A percentile compares a stretch with the other conserved stretches of the same genome.
Conservation (phyloP, 805 yeast species). For the Saccharomycodes ludwigii region DNA sequence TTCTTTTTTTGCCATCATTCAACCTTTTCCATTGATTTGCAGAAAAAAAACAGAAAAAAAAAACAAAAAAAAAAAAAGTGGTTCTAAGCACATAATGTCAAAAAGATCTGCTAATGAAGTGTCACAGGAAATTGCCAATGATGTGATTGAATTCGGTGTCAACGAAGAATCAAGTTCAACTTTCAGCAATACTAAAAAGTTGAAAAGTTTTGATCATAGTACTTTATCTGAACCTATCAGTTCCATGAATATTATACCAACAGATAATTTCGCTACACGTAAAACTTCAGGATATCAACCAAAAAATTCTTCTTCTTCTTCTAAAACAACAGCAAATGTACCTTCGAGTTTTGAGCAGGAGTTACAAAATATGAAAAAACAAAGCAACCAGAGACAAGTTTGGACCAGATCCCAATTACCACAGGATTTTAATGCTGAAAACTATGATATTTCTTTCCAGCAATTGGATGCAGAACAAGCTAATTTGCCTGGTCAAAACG, state of each 20-base stretch:
- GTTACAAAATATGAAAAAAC: constrained; percentile 28
- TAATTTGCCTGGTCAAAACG: constrained; percentile 30
- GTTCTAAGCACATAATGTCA: too few species aligned
- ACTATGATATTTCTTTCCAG: constrained; percentile 58
- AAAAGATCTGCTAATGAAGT: too few species aligned
- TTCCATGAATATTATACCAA: constrained; percentile 22
- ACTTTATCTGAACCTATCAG: constrained; percentile 24
- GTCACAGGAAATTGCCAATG: neutral
- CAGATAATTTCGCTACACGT: constrained; percentile 19
- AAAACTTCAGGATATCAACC: constrained; percentile 20
- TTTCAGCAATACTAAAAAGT: constrained; percentile 14
- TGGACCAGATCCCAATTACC: constrained; percentile 54
- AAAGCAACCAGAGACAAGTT: constrained; percentile 18
- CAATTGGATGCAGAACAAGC: constrained; percentile 94
- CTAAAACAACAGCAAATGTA: constrained; percentile 21
- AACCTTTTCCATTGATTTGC: too few species aligned
- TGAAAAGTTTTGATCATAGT: constrained; percentile 20
- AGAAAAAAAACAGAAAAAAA: too few species aligned
- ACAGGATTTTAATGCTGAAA: constrained; percentile 32
- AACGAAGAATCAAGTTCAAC: neutral
- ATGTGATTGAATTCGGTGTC: neutral
- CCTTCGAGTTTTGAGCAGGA: constrained; percentile 37
- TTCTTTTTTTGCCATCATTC: too few species aligned
- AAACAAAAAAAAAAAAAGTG: too few species aligned
- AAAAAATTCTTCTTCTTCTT: constrained; percentile 14